Base-by-base conservation (phyloP, 2,329 filamentous ascomycete genomes). In the Exophiala viscosa region DNA sequence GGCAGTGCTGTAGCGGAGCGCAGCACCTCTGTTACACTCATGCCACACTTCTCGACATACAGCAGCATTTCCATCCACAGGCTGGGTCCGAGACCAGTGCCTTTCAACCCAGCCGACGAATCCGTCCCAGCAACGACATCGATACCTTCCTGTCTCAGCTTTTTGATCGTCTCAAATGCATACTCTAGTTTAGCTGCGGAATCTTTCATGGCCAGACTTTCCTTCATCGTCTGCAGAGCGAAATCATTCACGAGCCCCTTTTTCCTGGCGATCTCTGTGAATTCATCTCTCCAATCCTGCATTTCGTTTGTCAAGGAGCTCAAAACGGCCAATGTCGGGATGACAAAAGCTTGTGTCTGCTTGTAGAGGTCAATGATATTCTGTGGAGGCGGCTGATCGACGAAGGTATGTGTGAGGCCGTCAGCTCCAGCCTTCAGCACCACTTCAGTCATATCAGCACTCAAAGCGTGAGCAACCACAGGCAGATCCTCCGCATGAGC, bases 101-200 rank as follows among this genome's bases (percentile, higher is more conserved):
- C 59, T 31, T 57, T 53, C n/a, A 62, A 51, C 1, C 55, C 55
- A 8, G 56, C 57, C 13, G 63, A 58, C 1, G 64, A 55, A 51
- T 69, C 66, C 10, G 66, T 68, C 3, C 66, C 65, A 1, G 64
- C 65, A n/a, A 68, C 58, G 33, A 67, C 57, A 34, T 65, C 63
- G n/a, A 67, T 59, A 3, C 64, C 63, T 14, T 55, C 58, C 23
- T 58, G 50, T 34, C 63, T 60, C 17, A 66, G 55, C 33, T 51
- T 54, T 15, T 38, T 54, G 31, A 64, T 44, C 10, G 59, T 58
- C 33, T 61, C 43, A 31, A 56, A 58, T 10, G 52, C 57, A 34
- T 61, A 55, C 11, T 62, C 59, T 8, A 62, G 32, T 15, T 54
- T 57, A 41, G 55, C 57, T n/a, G 50, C 46, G 20, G 55, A 51